Evolutionary conservation across 768 basidiomycete species (phyloP).

Genomic region (Rhizopogon salebrosus): DNA sequence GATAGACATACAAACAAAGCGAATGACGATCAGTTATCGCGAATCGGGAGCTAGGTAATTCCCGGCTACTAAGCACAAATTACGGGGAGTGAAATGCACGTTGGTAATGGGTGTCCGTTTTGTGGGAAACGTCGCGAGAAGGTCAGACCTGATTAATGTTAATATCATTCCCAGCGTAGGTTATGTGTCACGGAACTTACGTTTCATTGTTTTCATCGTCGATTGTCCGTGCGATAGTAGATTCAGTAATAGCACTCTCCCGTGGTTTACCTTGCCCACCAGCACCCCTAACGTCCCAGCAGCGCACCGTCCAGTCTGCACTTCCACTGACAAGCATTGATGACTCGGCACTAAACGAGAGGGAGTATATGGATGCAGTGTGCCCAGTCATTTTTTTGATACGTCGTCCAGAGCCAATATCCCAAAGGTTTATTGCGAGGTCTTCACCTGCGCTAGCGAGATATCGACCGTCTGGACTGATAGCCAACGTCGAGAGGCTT

Average conservation of each 20-base stretch:
- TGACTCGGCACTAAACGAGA: slow-evolving; percentile 91
- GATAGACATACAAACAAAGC: not conserved
- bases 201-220: slow-evolving; percentile 62
- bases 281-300: slow-evolving; percentile 89
- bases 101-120: slow-evolving; percentile 93
- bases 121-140: slow-evolving; percentile 88
- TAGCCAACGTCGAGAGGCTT: slow-evolving; percentile 74
- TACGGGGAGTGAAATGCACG: slow-evolving; percentile 91
- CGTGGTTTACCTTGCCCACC: slow-evolving; percentile 61
- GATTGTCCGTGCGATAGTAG: slow-evolving; percentile 28
- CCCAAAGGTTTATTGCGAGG: slow-evolving; percentile 93
- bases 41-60: slow-evolving; percentile 58
- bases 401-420: slow-evolving; percentile 88
- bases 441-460: slow-evolving; percentile 93
- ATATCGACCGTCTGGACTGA: slow-evolving; percentile 92
- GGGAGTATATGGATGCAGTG: slow-evolving; percentile 79
- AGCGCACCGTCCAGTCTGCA: slow-evolving; percentile 95
- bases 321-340: slow-evolving; percentile 86
- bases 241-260: slow-evolving; percentile 46
- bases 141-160: slow-evolving; percentile 56
- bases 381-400: slow-evolving; percentile 98
- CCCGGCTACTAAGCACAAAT: slow-evolving; percentile 87
- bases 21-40: slow-evolving; percentile 26
- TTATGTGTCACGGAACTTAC: slow-evolving; percentile 39
- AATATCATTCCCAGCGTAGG: not conserved